Conservation (phyloP, 306 rosid species). For the Prunus padus region DNA sequence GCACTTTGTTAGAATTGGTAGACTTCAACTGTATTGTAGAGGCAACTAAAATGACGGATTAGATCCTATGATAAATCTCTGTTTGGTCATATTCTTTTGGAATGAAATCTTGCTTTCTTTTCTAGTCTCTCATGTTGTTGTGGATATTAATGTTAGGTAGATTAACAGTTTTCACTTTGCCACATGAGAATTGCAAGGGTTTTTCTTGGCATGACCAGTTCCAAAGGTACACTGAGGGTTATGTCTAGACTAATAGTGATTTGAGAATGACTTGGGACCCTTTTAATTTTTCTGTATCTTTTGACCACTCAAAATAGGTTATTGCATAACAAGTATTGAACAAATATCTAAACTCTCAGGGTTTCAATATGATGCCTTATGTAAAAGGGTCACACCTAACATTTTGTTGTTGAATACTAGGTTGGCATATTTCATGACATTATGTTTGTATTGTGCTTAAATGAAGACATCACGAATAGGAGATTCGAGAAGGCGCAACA, state of each 20-base stretch:
- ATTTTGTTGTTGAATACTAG: background rate
- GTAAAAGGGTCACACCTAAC: background rate
- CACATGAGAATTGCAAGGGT: background rate
- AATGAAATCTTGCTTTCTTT: background rate
- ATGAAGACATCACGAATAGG: background rate
- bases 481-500: background rate
- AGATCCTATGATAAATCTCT: background rate
- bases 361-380: background rate
- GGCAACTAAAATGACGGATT: constrained; percentile 4
- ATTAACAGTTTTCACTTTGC: background rate
- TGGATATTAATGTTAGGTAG: background rate
- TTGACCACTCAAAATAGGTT: background rate
- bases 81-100: background rate
- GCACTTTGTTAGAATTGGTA: background rate
- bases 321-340: background rate
- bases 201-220: background rate
- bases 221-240: background rate
- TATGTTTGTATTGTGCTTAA: background rate
- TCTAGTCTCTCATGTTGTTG: background rate
- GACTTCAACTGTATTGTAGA: constrained; percentile 7
- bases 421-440: background rate
- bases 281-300: background rate
- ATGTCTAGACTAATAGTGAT: background rate
- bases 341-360: background rate
- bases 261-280: background rate